These are phyloP conservation scores for Monilinia vaccinii-corymbosi DNA, from an alignment of 2,329 filamentous ascomycete species.

Conservation along the genomic window DNA sequence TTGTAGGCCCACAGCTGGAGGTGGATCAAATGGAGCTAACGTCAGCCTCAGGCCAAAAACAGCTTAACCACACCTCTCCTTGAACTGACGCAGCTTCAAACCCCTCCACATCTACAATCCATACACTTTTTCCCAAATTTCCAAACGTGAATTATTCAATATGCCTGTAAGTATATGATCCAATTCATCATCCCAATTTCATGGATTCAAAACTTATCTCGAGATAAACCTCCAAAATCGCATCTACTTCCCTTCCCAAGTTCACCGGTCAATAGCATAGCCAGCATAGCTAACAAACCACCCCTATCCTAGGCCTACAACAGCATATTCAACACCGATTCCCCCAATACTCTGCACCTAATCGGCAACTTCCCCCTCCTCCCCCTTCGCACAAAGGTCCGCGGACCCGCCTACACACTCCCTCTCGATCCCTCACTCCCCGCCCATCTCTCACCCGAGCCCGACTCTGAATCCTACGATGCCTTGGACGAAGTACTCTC, in stretches of 20 bases:
- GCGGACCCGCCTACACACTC: slow-evolving; percentile 88
- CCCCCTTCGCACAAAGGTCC: slow-evolving; percentile 86
- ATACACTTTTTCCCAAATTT: neutral
- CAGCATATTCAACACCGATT: slow-evolving; percentile 88
- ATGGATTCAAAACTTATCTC: neutral
- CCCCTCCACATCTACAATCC: neutral
- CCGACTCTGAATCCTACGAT: slow-evolving; percentile 89
- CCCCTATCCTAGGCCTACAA: slow-evolving; percentile 69
- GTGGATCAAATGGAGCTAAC: neutral
- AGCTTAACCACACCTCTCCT: slow-evolving; percentile 6
- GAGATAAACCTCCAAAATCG: neutral
- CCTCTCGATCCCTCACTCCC: slow-evolving; percentile 43
- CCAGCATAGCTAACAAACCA: neutral
- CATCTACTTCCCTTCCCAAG: neutral
- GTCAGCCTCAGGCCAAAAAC: neutral
- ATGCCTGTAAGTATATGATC: neutral
- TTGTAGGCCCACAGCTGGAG: neutral
- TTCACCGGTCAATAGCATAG: neutral
- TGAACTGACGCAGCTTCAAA: slow-evolving; percentile 4
- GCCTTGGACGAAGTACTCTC: slow-evolving; percentile 87
- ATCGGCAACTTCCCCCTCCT: slow-evolving; percentile 91
- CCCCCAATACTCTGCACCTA: slow-evolving; percentile 41
- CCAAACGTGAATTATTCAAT: neutral
- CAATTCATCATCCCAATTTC: neutral
- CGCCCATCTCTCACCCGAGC: slow-evolving; percentile 52